Base-by-base conservation (phyloP, 2,329 filamentous ascomycete species). In the Sclerotinia spermophila region DNA sequence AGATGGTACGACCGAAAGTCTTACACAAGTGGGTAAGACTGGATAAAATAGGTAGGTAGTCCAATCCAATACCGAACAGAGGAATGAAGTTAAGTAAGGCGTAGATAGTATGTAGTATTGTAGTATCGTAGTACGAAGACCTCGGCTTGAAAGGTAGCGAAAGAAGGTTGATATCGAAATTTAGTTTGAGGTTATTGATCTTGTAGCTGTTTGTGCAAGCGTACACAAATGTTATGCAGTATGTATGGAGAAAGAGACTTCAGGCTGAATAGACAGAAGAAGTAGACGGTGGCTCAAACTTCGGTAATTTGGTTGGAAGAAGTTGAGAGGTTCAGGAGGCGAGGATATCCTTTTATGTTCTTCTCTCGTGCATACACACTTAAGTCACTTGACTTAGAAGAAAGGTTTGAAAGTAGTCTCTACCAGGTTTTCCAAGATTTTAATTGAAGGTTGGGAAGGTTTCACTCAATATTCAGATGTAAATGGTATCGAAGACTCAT, bases 321-420 rank as follows among this genome's bases (percentile, higher is more conserved):
- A 68, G 44, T 53, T 69, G 44, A 71, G 58, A 45, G 67, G 67
- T 69, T 38, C 13, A 69, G 58, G 45, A 69, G 67, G 42, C 44
- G 67, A 69, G 67, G 44, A 55, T 69, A 69, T 60, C 56, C 70
- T 71, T 71, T 71, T 71, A 71, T 71, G 66, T 71, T 65, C 67
- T 68, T 69, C 67, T 30, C 56, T 53, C 21, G 27, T 58, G 70
- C 68, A 68, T 58, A 40, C 51, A 38, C 53, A 40, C 66, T 55
- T 53, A 38, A 69, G 66, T 67, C 70, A 71, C 70, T 71, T 69
- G 66, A 69, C 70, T 67, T 62, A 10, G 45, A 15, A 56, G 60
- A 24, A 66, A 10, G 21, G 35, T 35, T 42, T 21, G 21, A 60
- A 45, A 35, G 44, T 55, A 58, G 30, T 30, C 44, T 48, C 60